These are phyloP conservation scores for Eucalyptus victrix DNA, from an alignment of 345 rosid species.

Conservation along the genomic window DNA sequence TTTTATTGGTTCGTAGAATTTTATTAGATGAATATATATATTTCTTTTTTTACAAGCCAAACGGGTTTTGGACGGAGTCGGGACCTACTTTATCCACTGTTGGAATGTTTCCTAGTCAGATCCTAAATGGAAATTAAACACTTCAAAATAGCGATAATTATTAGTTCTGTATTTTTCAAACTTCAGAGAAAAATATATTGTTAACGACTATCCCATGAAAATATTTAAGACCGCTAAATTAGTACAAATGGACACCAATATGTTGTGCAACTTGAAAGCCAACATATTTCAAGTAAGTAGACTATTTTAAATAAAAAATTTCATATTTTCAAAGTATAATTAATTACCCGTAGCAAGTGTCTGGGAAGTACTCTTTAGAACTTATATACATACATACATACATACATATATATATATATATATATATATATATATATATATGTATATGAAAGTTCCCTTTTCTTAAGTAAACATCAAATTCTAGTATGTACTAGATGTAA, in stretches of 20 bases:
- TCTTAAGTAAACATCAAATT: too few species aligned
- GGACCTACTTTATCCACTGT: not conserved
- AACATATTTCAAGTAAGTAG: not conserved
- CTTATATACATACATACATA: too few species aligned
- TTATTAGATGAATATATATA: not conserved
- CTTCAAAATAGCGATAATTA: not conserved
- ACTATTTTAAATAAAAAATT: too few species aligned
- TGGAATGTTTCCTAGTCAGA: not conserved
- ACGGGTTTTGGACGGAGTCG: not conserved
- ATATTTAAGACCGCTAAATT: not conserved
- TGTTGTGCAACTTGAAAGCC: not conserved
- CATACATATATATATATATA: too few species aligned
- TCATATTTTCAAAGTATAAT: not conserved
- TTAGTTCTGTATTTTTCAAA: not conserved
- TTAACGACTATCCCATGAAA: not conserved
- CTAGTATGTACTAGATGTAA: not conserved
- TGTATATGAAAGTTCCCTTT: too few species aligned
- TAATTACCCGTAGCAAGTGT: too few species aligned
- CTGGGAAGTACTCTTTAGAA: too few species aligned
- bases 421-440: too few species aligned
- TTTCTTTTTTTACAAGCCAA: not conserved
- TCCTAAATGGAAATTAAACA: not conserved
- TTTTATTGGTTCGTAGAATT: not conserved
- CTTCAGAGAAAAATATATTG: not conserved
- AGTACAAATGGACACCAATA: not conserved